These are phyloP conservation scores for Exserohilum turcica DNA, from an alignment of 2,329 filamentous ascomycete species.

Conservation along the genomic window DNA sequence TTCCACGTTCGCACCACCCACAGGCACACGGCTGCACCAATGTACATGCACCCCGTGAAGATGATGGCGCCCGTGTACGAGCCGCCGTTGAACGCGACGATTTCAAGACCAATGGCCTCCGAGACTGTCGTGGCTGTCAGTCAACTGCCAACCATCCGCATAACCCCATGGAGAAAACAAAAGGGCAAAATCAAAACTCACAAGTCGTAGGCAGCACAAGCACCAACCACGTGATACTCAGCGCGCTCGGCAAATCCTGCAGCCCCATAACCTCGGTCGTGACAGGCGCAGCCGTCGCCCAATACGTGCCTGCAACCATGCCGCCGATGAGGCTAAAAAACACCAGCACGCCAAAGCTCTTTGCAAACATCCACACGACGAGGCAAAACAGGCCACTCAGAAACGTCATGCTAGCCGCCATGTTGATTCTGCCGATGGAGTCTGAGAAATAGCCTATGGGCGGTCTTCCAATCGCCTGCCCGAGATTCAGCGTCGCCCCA, in stretches of 20 bases:
- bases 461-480: constrained; percentile 70
- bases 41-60: constrained; percentile 66
- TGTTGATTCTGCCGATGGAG: constrained; percentile 71
- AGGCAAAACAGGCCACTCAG: constrained; percentile 68
- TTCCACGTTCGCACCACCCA: constrained; percentile 66
- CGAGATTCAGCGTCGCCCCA: constrained; percentile 73
- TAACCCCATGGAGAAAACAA: not conserved
- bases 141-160: not conserved
- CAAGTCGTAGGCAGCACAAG: constrained; percentile 72
- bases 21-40: constrained; percentile 60
- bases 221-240: constrained; percentile 74
- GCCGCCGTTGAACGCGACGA: constrained; percentile 55
- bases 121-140: constrained; percentile 45
- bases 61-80: constrained; percentile 64
- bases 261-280: constrained; percentile 76
- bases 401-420: constrained; percentile 69
- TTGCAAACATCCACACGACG: constrained; percentile 74
- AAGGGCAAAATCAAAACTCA: constrained; percentile 29
- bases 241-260: constrained; percentile 67
- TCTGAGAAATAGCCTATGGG: constrained; percentile 76
- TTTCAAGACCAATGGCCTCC: constrained; percentile 61
- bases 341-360: constrained; percentile 69
- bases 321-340: constrained; percentile 72
- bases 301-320: constrained; percentile 72
- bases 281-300: constrained; percentile 67